Conservation (phyloP, 208 protist species). For the Leishmania tarentolae region DNA sequence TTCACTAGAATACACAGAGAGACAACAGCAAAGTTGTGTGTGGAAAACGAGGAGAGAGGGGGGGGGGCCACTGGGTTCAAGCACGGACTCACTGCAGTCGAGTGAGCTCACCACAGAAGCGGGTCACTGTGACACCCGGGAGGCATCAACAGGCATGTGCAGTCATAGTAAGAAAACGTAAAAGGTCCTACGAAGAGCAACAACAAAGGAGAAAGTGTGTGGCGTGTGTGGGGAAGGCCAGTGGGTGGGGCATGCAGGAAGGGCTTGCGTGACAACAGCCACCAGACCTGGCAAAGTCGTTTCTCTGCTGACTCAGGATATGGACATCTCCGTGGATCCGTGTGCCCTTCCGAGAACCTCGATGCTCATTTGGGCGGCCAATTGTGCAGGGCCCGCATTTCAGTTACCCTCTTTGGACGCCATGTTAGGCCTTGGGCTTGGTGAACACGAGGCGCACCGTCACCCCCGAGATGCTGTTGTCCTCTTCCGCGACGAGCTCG, state of each 20-base stretch:
- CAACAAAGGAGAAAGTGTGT: background rate
- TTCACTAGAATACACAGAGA: background rate
- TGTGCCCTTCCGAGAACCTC: background rate
- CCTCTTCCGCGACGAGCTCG: constrained; percentile 73
- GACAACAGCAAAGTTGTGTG: background rate
- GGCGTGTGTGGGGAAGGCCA: background rate
- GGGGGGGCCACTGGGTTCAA: background rate
- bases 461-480: constrained; percentile 85
- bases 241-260: background rate
- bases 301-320: background rate
- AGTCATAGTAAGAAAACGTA: background rate
- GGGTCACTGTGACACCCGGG: background rate
- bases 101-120: background rate
- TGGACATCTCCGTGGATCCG: background rate
- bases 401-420: background rate
- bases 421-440: constrained; percentile 17
- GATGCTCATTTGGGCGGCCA: background rate
- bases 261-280: no score
- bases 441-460: constrained; percentile 70
- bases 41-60: background rate
- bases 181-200: background rate
- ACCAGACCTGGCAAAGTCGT: no score
- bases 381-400: background rate
- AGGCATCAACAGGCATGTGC: background rate
- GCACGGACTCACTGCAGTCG: background rate